These are phyloP conservation scores for Cladobotryum protrusum DNA, from an alignment of 2,329 filamentous ascomycete genomes.

Conservation along the genomic window DNA sequence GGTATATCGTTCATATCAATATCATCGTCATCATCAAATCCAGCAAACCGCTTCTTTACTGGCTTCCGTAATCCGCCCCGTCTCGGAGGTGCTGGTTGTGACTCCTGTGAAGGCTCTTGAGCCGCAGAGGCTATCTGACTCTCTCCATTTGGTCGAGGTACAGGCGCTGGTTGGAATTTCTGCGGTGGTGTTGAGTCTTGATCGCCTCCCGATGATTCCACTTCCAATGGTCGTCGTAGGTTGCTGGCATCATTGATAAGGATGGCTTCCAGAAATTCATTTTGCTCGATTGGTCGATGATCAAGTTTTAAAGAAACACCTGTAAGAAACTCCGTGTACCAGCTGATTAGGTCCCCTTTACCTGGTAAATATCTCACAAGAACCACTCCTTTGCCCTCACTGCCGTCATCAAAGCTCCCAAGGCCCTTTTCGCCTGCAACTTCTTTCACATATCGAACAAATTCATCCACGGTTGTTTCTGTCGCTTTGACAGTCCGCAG, in stretches of 20 bases:
- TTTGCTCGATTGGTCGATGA: conserved; percentile 80
- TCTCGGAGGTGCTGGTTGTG: conserved; percentile 17
- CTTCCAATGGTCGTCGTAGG: conserved; percentile 62
- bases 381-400: conserved; percentile 64
- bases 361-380: conserved; percentile 65
- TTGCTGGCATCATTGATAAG: conserved; percentile 69
- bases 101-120: conserved; percentile 16
- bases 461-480: conserved; percentile 64
- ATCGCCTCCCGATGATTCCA: conserved; percentile 27
- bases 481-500: conserved; percentile 55
- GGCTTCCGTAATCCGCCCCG: conserved; percentile 29
- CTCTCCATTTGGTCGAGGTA: conserved; percentile 3
- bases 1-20: conserved; percentile 27
- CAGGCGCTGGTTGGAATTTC: conserved; percentile 6
- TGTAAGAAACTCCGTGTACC: conserved; percentile 64
- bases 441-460: conserved; percentile 69
- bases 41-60: conserved; percentile 59
- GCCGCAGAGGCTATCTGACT: conserved; percentile 9
- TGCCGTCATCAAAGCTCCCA: conserved; percentile 57
- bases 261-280: conserved; percentile 87
- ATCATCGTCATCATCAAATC: conserved; percentile 53
- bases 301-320: conserved; percentile 66
- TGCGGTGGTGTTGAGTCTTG: conserved; percentile 13
- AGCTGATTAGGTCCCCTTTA: conserved; percentile 49
- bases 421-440: conserved; percentile 68